Evolutionary conservation across 495 filamentous ascomycete genomes (phyloP).

Genomic region (Pyrenopolyporus hunteri): DNA sequence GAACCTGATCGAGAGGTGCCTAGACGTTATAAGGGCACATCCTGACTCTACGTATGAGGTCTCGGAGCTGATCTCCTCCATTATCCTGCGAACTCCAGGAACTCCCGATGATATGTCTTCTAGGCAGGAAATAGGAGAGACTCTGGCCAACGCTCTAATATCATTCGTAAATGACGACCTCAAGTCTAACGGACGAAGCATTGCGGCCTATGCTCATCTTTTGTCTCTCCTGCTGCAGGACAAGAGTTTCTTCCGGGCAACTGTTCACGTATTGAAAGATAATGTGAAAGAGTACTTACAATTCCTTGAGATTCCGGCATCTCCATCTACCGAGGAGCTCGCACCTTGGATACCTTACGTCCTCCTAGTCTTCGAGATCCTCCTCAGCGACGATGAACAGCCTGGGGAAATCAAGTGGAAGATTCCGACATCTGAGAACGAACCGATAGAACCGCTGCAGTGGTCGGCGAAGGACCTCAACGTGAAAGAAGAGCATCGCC

Average conservation of each 20-base stretch:
- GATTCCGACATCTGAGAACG: conserved; percentile 62
- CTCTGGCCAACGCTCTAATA: conserved; percentile 84
- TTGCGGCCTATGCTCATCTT: conserved; percentile 92
- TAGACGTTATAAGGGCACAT: conserved; percentile 88
- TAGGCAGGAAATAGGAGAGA: conserved; percentile 77
- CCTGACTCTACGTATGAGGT: conserved; percentile 91
- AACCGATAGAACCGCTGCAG: conserved; percentile 59
- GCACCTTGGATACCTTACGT: conserved; percentile 93
- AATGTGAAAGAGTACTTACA: conserved; percentile 74
- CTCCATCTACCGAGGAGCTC: conserved; percentile 70
- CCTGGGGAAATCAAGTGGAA: conserved; percentile 77
- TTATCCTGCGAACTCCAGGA: conserved; percentile 71
- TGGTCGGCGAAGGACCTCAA: conserved; percentile 66
- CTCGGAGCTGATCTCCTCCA: conserved; percentile 79
- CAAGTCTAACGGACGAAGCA: conserved; percentile 60
- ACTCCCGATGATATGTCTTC: conserved; percentile 57
- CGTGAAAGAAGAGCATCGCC: conserved; percentile 69
- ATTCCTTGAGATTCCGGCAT: conserved; percentile 78
- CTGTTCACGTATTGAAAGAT: conserved; percentile 76
- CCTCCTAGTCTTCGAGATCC: conserved; percentile 84
- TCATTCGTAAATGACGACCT: conserved; percentile 81
- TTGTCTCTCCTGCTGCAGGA: conserved; percentile 87
- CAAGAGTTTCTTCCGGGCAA: conserved; percentile 77
- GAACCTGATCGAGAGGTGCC: conserved; percentile 83
- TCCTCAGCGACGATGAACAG: conserved; percentile 85